Percentiles rank a stretch among this genome's conserved stretches.
These are phyloP conservation scores for Talaromyces sp. DNA, from an alignment of 2,329 filamentous ascomycete genomes.

Conservation along the genomic window DNA sequence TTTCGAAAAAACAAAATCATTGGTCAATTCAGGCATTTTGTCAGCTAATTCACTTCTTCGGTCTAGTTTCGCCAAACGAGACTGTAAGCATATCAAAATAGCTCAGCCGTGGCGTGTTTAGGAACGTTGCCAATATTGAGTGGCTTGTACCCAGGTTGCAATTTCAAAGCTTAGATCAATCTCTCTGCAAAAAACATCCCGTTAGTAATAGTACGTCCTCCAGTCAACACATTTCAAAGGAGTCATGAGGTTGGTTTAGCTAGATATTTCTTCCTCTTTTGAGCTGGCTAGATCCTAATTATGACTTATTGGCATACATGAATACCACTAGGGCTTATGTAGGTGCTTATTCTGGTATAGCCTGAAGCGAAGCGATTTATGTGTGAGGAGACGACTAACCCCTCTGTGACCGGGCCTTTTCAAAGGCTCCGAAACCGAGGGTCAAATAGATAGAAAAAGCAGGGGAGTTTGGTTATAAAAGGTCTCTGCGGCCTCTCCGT, in stretches of 20 bases:
- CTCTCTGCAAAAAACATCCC: neutral
- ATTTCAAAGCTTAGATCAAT: neutral
- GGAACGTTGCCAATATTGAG: neutral
- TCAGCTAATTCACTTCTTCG: neutral
- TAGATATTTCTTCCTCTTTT: neutral
- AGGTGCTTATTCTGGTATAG: neutral
- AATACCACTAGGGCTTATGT: neutral
- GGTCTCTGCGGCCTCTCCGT: neutral
- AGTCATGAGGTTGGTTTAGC: neutral
- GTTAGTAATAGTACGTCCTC: neutral
- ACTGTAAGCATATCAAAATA: neutral
- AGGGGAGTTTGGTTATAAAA: neutral
- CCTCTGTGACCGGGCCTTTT: neutral
- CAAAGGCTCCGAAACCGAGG: neutral
- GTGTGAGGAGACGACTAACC: neutral
- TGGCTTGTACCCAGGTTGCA: constrained; percentile 1
- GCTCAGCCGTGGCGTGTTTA: neutral
- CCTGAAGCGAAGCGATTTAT: neutral
- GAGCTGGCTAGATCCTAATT: neutral
- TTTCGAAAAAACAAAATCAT: neutral
- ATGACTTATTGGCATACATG: neutral
- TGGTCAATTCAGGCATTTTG: neutral
- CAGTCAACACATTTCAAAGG: neutral
- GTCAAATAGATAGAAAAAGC: neutral
- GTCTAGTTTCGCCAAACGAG: neutral